Conservation (phyloP, 1,284 basidiomycete species). For the Puccinia polysora region DNA sequence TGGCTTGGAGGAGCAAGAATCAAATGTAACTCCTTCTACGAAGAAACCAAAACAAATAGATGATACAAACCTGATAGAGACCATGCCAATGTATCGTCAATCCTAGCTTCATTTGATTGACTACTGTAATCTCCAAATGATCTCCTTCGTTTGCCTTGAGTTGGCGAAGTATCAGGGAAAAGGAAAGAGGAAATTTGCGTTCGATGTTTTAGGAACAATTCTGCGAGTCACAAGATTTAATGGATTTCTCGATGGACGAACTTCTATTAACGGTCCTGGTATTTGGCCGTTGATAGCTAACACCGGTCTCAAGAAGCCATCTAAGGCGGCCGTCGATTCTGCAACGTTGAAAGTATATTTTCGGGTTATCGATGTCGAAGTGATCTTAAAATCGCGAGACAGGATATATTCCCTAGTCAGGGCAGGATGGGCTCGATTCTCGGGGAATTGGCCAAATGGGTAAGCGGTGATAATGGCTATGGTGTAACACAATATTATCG, state of each 20-base stretch:
- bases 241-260: conserved; percentile 51
- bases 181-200: no score
- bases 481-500: not conserved
- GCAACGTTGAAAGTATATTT: conserved; percentile 48
- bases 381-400: conserved; percentile 46
- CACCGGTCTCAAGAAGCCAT: conserved; percentile 55
- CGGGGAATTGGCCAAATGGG: not conserved
- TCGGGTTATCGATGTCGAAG: conserved; percentile 46
- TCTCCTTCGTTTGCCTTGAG: conserved; percentile 51
- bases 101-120: conserved; percentile 54
- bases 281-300: conserved; percentile 58
- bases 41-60: no score
- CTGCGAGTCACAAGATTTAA: no score
- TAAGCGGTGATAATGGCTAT: not conserved
- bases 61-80: no score
- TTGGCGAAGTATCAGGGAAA: no score
- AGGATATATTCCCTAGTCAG: conserved; percentile 43
- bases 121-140: conserved; percentile 55
- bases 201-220: no score
- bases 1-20: not conserved
- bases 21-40: conserved; percentile 52
- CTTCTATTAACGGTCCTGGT: conserved; percentile 59
- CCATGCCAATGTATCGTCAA: conserved; percentile 56
- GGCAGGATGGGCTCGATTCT: not conserved
- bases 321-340: conserved; percentile 50